Evolutionary conservation across 2,329 filamentous ascomycete species (phyloP).

Genomic region (Fusarium zealandicum): DNA sequence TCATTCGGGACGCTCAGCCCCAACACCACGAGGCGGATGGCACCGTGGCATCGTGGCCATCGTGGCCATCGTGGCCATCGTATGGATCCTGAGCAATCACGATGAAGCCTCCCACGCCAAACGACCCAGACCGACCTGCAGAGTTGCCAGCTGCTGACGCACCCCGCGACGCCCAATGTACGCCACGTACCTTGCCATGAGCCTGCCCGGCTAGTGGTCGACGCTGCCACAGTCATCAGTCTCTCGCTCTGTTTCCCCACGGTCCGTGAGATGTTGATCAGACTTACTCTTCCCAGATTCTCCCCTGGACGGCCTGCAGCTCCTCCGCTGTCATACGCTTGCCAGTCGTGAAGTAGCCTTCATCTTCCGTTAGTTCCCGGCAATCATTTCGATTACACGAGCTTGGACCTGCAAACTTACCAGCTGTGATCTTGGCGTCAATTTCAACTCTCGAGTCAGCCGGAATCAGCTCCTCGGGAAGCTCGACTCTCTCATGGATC

Average conservation of each 20-base stretch:
- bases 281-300: conserved; percentile 84
- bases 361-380: conserved; percentile 31
- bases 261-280: conserved; percentile 3
- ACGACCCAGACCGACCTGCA: conserved; percentile 39
- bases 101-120: conserved; percentile 31
- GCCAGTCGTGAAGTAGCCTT: conserved; percentile 82
- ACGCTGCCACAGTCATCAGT: conserved; percentile 46
- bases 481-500: conserved; percentile 87
- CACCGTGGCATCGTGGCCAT: conserved; percentile 35
- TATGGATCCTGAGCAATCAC: conserved; percentile 37
- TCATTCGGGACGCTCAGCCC: conserved; percentile 33
- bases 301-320: conserved; percentile 82
- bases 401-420: conserved; percentile 55
- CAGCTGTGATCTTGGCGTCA: conserved; percentile 96
- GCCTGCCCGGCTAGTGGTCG: conserved; percentile 47
- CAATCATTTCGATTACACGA: not conserved
- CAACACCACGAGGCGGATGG: conserved; percentile 31
- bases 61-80: conserved; percentile 14
- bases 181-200: conserved; percentile 9
- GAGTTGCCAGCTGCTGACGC: conserved; percentile 36
- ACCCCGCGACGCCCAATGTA: conserved; percentile 25
- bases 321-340: conserved; percentile 90
- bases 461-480: conserved; percentile 93
- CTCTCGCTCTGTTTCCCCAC: conserved; percentile 20
- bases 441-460: conserved; percentile 97